Evolutionary conservation across 139 green algal species (phyloP).

Genomic region (Closterium sp.): DNA sequence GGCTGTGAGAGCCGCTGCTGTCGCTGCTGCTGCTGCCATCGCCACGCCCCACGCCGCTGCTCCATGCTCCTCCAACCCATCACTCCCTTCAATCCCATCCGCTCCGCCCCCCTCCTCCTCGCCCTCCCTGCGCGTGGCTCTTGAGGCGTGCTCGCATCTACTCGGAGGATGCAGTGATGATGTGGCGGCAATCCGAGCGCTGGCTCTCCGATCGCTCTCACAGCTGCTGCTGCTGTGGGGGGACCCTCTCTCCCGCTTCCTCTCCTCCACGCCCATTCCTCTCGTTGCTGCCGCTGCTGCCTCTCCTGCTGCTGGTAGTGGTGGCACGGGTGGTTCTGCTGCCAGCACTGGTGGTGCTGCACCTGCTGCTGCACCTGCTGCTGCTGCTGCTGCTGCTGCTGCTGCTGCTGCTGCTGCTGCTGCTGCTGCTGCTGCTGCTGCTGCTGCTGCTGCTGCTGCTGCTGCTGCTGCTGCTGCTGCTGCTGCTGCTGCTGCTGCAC

Average conservation of each 20-base stretch:
- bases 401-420: no score
- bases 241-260: not conserved
- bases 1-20: not conserved
- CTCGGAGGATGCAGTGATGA: not conserved
- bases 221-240: not conserved
- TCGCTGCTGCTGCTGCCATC: not conserved
- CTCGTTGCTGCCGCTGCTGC: not conserved
- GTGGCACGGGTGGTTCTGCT: not conserved
- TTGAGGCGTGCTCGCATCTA: not conserved
- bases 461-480: no score
- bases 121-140: not conserved
- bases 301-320: no score
- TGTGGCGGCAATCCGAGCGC: not conserved
- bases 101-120: not conserved
- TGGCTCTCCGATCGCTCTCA: not conserved
- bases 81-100: no score
- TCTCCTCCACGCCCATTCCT: not conserved
- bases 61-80: not conserved
- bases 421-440: no score
- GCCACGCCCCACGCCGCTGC: not conserved
- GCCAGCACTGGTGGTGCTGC: not conserved
- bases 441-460: no score
- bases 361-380: not conserved
- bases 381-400: no score
- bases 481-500: no score